These are phyloP conservation scores for Malania oleifera DNA, from an alignment of 164 flowering plant genomes.

Conservation along the genomic window DNA sequence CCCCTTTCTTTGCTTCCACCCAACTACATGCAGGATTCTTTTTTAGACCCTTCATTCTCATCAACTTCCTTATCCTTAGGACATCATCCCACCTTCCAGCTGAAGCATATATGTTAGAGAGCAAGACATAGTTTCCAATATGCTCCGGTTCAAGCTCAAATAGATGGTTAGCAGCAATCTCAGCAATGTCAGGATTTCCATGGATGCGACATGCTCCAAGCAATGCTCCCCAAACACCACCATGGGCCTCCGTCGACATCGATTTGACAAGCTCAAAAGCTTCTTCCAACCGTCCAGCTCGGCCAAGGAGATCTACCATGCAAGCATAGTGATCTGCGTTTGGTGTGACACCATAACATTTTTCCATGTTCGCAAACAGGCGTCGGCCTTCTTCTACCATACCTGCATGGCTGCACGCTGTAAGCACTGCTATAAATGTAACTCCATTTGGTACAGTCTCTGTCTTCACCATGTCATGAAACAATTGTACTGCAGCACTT, in stretches of 20 bases:
- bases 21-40: constrained; percentile 28
- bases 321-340: constrained; percentile 24
- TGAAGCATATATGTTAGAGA: constrained; percentile 21
- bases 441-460: constrained; percentile 25
- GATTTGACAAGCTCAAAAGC: constrained; percentile 18
- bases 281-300: constrained; percentile 26
- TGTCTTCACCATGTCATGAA: constrained; percentile 26
- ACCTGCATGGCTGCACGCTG: constrained; percentile 38
- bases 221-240: constrained; percentile 31
- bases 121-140: constrained; percentile 27
- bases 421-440: constrained; percentile 31
- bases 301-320: constrained; percentile 30
- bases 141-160: constrained; percentile 28
- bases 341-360: constrained; percentile 21
- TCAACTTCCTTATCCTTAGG: constrained; percentile 15
- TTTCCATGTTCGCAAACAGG: constrained; percentile 24
- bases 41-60: constrained; percentile 21
- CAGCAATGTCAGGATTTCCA: constrained; percentile 26
- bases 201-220: constrained; percentile 30
- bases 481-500: constrained; percentile 21
- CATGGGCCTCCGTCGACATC: constrained; percentile 23
- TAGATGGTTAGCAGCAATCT: constrained; percentile 25
- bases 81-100: constrained; percentile 28
- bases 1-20: constrained; percentile 28
- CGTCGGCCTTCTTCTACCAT: constrained; percentile 25